Percentiles rank a stretch among this genome's conserved stretches.
These are phyloP conservation scores for Fusarium veterinarium DNA, from an alignment of 2,329 filamentous ascomycete species.

Conservation along the genomic window DNA sequence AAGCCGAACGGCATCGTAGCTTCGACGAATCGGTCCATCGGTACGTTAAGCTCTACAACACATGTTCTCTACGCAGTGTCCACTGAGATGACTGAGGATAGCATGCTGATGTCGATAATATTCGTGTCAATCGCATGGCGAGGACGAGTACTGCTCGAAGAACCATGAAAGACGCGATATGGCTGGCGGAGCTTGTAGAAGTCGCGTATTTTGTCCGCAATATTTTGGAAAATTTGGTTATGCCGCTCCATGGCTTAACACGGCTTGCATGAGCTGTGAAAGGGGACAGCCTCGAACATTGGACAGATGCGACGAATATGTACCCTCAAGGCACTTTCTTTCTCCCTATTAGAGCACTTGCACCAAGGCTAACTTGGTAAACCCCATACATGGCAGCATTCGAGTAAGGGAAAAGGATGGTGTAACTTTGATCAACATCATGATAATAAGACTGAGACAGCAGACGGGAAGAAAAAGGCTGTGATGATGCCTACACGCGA, in stretches of 20 bases:
- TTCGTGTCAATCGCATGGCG: constrained; percentile 46
- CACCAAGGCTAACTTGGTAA: no score
- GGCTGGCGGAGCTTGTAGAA: constrained; percentile 60
- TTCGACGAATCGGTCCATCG: constrained; percentile 73
- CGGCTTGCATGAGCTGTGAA: accelerated
- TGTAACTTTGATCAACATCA: background rate
- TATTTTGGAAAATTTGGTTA: constrained; percentile 54
- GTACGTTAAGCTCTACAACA: constrained; percentile 75
- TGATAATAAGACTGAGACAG: background rate
- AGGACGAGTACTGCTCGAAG: constrained; percentile 76
- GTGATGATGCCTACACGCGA: background rate
- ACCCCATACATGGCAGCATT: accelerated
- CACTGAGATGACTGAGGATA: constrained; percentile 31
- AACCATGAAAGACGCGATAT: constrained; percentile 78
- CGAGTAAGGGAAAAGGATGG: accelerated
- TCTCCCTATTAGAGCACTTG: background rate
- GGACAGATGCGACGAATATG: background rate
- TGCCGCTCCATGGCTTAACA: constrained; percentile 58
- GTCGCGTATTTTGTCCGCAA: constrained; percentile 56
- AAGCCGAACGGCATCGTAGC: constrained; percentile 66
- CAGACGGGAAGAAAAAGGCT: background rate
- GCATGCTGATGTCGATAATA: constrained; percentile 37
- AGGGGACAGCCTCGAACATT: accelerated
- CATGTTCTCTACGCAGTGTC: background rate
- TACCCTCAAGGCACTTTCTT: accelerated